Evolutionary conservation across 2,329 filamentous ascomycete genomes (phyloP).

Genomic region (Paecilomyces variotii): DNA sequence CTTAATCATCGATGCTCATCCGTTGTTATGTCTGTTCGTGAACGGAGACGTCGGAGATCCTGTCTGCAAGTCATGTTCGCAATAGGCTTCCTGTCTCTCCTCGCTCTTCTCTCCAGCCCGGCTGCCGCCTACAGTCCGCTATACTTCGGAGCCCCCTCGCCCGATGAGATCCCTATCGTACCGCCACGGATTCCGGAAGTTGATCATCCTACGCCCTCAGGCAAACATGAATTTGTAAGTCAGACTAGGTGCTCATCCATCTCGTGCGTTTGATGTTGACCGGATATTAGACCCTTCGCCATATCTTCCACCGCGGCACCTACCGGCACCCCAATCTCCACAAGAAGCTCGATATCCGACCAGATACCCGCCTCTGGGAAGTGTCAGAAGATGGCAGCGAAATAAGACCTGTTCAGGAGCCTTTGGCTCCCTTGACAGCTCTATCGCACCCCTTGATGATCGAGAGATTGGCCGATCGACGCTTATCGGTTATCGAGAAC

Average conservation of each 20-base stretch:
- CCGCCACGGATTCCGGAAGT: conserved; percentile 25
- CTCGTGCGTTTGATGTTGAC: conserved; percentile 1
- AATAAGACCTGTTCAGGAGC: conserved; percentile 38
- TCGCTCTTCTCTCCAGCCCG: conserved; percentile 12
- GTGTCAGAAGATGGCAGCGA: conserved; percentile 32
- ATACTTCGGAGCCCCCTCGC: conserved; percentile 16
- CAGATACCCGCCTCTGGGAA: conserved; percentile 47
- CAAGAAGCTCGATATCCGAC: conserved; percentile 62
- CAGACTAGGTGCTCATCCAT: background rate
- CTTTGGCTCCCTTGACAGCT: conserved; percentile 48
- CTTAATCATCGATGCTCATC: conserved; percentile 4
- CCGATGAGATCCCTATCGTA: conserved; percentile 20
- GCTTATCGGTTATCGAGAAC: conserved; percentile 66
- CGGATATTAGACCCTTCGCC: conserved; percentile 51
- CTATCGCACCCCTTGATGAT: conserved; percentile 63
- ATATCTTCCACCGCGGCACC: conserved; percentile 88
- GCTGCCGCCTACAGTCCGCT: conserved; percentile 15
- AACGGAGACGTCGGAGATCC: conserved; percentile 2
- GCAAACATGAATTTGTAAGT: conserved; percentile 31
- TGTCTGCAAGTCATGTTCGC: conserved; percentile 1
- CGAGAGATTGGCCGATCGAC: conserved; percentile 71
- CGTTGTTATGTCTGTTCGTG: conserved; percentile 15
- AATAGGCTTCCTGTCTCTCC: conserved; percentile 14
- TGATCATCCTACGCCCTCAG: conserved; percentile 11
- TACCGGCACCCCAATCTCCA: conserved; percentile 71